Conservation (phyloP, 2,329 filamentous ascomycete genomes). For the Aciculosporium take region DNA sequence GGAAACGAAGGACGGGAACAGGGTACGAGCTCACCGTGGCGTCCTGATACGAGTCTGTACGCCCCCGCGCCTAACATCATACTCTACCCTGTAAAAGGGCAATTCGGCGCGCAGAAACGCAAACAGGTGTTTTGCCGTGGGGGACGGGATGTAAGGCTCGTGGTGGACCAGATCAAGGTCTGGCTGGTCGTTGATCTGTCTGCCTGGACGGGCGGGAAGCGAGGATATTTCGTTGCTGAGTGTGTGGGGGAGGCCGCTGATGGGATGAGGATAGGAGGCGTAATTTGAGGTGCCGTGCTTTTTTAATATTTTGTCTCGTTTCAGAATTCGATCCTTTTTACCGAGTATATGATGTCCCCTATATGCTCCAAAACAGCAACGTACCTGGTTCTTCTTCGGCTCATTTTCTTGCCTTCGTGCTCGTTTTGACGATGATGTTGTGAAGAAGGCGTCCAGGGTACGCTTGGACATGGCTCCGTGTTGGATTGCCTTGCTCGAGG, state of each 20-base stretch:
- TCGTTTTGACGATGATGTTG: constrained; percentile 13
- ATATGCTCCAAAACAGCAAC: neutral
- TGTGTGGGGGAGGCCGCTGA: constrained; percentile 26
- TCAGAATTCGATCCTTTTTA: neutral
- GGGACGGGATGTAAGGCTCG: constrained; percentile 52
- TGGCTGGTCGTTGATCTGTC: constrained; percentile 48
- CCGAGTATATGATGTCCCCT: neutral
- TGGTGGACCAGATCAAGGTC: constrained; percentile 65
- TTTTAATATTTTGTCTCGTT: neutral
- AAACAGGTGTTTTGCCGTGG: constrained; percentile 46
- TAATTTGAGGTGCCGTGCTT: constrained; percentile 20
- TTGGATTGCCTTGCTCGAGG: neutral
- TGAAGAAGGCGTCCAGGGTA: constrained; percentile 57
- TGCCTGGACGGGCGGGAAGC: constrained; percentile 37
- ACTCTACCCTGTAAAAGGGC: constrained; percentile 63
- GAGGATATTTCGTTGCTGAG: constrained; percentile 26
- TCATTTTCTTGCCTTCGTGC: neutral
- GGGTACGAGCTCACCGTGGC: constrained; percentile 23
- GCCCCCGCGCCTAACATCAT: constrained; percentile 53
- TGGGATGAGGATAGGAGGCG: constrained; percentile 35
- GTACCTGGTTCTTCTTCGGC: constrained; percentile 2
- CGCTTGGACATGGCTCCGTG: constrained; percentile 21
- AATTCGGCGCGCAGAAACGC: constrained; percentile 55
- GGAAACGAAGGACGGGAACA: no score
- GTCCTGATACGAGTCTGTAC: constrained; percentile 46